Conservation (phyloP, 2,329 filamentous ascomycete genomes). For the Ascosphaera aggregata region DNA sequence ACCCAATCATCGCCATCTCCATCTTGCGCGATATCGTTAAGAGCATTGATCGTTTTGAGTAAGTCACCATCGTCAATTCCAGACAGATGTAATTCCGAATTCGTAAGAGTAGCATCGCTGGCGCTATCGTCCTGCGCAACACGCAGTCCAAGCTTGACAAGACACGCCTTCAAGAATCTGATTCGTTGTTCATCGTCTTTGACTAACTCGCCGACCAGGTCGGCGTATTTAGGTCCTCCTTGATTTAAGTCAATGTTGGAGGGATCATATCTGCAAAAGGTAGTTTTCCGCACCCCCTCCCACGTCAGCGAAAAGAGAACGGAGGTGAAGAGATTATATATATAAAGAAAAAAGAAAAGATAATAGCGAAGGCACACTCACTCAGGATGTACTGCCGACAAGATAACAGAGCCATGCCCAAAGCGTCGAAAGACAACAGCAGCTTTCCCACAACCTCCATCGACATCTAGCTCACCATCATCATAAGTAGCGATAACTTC, state of each 20-base stretch:
- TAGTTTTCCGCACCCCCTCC: too few species aligned
- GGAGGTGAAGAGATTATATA: too few species aligned
- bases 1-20: conserved; percentile 43
- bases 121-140: conserved; percentile 49
- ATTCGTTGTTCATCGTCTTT: conserved; percentile 46
- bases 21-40: conserved; percentile 40
- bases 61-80: conserved; percentile 42
- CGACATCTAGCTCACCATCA: conserved; percentile 50
- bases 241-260: conserved; percentile 52
- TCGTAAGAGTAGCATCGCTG: conserved; percentile 37
- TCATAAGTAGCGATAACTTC: conserved; percentile 63
- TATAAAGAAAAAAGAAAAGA: too few species aligned
- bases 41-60: conserved; percentile 38
- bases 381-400: conserved; percentile 88
- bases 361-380: too few species aligned
- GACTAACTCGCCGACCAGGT: conserved; percentile 42
- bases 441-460: conserved; percentile 47
- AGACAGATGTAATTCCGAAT: conserved; percentile 66
- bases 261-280: too few species aligned
- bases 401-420: conserved; percentile 52
- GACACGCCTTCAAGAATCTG: conserved; percentile 54
- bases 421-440: conserved; percentile 68
- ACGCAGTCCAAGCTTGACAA: conserved; percentile 60
- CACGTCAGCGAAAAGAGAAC: too few species aligned
- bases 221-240: conserved; percentile 42